Conservation (phyloP, 108 stramenopile species). For the Cafeteria roenbergensis region DNA sequence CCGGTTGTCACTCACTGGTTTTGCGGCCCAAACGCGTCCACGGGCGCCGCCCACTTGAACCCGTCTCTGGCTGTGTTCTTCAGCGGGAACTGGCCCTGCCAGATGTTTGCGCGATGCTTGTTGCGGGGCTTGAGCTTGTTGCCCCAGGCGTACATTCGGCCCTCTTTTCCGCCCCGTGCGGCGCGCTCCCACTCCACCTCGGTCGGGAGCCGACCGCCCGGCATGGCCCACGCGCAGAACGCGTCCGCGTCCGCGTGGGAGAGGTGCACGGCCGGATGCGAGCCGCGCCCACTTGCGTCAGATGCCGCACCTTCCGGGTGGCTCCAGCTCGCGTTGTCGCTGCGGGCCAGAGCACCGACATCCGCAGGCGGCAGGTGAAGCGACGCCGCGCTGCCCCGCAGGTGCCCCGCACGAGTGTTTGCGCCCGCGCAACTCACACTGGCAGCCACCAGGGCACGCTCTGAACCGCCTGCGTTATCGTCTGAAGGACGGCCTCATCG, state of each 20-base stretch:
- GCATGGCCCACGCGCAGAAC: conserved; percentile 31
- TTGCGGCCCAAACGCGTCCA: conserved; percentile 35
- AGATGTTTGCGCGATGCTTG: conserved; percentile 33
- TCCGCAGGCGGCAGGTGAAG: not conserved
- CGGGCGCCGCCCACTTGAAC: conserved; percentile 28
- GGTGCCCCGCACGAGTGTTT: conserved; percentile 31
- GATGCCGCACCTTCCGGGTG: conserved; percentile 9
- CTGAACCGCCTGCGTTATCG: conserved; percentile 58
- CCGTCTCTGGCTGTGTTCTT: conserved; percentile 34
- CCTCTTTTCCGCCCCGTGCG: conserved; percentile 22
- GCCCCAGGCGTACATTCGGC: conserved; percentile 40
- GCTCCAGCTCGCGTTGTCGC: not conserved
- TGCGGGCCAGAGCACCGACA: not conserved
- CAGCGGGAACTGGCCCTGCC: conserved; percentile 41
- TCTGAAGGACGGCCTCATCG: conserved; percentile 31
- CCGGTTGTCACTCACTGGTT: too few species aligned
- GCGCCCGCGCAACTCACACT: too few species aligned
- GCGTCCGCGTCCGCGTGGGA: conserved; percentile 41
- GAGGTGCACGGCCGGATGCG: conserved; percentile 40
- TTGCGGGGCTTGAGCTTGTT: conserved; percentile 26
- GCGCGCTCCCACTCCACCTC: conserved; percentile 52
- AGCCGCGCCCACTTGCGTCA: conserved; percentile 29
- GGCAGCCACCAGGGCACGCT: conserved; percentile 45
- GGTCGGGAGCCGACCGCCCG: conserved; percentile 31
- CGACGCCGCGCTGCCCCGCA: conserved; percentile 23